Conservation (phyloP, 202 grass and related monocot genomes). For the Hordeum pubiflorum region DNA sequence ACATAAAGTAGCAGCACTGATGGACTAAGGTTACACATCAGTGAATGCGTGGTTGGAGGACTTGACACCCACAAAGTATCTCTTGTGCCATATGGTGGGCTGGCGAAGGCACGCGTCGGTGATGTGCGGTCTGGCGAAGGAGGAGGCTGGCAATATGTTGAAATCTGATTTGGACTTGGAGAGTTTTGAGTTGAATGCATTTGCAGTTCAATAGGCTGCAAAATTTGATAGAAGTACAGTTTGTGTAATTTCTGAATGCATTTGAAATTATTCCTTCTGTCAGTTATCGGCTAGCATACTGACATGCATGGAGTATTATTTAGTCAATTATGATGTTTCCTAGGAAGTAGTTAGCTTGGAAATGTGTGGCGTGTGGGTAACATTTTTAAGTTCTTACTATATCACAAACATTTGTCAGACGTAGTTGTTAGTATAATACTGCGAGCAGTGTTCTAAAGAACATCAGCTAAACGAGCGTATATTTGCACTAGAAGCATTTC, state of each 20-base stretch:
- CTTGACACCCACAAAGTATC: not conserved
- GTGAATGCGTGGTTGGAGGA: not conserved
- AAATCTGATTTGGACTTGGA: not conserved
- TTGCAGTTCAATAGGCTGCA: not conserved
- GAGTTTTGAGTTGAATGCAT: not conserved
- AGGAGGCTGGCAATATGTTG: not conserved
- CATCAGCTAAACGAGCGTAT: not conserved
- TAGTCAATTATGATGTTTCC: not conserved
- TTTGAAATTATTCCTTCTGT: not conserved
- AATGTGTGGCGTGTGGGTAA: not conserved
- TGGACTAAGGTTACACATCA: not conserved
- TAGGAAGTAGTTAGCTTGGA: not conserved
- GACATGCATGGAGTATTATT: not conserved
- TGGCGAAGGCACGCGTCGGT: not conserved
- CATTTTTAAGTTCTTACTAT: not conserved
- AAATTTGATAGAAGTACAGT: not conserved
- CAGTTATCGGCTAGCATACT: not conserved
- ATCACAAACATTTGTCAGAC: not conserved
- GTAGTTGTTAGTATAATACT: not conserved
- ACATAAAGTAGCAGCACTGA: not conserved
- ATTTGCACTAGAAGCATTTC: not conserved
- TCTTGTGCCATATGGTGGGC: not conserved
- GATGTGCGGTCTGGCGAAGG: not conserved
- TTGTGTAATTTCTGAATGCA: not conserved
- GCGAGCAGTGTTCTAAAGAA: not conserved